These are phyloP conservation scores for Solanum piurae DNA, from an alignment of 257 asterid genomes.

Conservation along the genomic window DNA sequence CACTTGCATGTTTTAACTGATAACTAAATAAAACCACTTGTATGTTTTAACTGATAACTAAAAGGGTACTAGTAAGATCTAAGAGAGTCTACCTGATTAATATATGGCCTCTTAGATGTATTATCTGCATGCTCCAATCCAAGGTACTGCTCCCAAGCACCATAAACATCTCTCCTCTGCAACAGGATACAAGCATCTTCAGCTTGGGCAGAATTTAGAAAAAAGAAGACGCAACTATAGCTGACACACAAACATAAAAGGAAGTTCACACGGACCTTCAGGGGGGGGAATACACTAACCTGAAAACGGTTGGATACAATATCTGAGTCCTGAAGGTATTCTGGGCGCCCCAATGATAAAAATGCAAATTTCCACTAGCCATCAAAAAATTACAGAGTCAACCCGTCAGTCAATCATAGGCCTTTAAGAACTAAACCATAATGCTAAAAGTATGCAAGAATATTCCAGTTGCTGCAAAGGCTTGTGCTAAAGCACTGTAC, in stretches of 20 bases:
- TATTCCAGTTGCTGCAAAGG: not conserved
- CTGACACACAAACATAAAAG: not conserved
- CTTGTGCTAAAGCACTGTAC: constrained; percentile 13
- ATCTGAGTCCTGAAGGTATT: constrained; percentile 86
- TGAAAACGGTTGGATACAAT: constrained; percentile 72
- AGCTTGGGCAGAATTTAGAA: not conserved
- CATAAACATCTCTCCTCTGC: constrained; percentile 87
- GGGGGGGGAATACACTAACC: constrained; percentile 31
- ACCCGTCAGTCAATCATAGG: constrained; percentile 1
- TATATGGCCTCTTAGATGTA: constrained; percentile 64
- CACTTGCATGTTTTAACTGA: not conserved
- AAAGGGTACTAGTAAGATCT: not conserved
- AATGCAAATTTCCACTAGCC: constrained; percentile 92
- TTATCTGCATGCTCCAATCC: constrained; percentile 95
- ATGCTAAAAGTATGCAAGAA: not conserved
- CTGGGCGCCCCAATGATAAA: constrained; percentile 88
- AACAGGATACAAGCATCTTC: constrained; percentile 4
- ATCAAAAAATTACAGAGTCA: constrained; percentile 5
- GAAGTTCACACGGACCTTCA: not conserved
- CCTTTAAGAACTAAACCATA: not conserved
- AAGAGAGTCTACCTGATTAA: constrained; percentile 52
- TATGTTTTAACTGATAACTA: not conserved
- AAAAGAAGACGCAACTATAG: not conserved
- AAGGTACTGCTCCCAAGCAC: constrained; percentile 98
- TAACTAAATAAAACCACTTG: not conserved